These are phyloP conservation scores for Claviceps purpurea DNA, from an alignment of 2,329 filamentous ascomycete species.

Conservation along the genomic window DNA sequence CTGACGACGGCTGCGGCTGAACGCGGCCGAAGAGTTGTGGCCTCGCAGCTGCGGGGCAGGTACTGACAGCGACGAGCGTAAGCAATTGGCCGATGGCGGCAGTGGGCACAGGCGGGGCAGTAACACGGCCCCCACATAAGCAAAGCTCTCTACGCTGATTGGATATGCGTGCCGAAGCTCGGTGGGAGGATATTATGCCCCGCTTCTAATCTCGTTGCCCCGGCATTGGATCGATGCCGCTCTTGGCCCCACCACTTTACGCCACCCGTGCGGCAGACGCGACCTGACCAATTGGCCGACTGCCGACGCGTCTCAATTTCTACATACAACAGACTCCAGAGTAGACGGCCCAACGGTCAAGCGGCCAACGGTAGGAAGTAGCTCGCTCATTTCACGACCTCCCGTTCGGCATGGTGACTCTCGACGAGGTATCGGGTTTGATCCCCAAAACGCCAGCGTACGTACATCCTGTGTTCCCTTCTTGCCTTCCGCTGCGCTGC, in stretches of 20 bases:
- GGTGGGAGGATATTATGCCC: too few species aligned
- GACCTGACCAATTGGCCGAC: not conserved
- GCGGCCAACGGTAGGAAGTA: too few species aligned
- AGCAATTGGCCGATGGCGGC: conserved; percentile 2
- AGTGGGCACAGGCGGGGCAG: not conserved
- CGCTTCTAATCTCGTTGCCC: too few species aligned
- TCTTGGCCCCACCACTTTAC: not conserved
- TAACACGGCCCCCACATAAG: not conserved
- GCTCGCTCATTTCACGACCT: not conserved
- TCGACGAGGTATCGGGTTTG: conserved; percentile 20
- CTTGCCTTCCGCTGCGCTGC: not conserved
- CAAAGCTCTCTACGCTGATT: too few species aligned
- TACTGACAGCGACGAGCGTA: not conserved
- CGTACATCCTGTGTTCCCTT: conserved; percentile 4
- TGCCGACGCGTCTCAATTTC: not conserved
- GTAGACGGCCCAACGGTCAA: too few species aligned
- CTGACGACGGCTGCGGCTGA: not conserved
- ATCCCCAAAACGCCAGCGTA: conserved; percentile 22
- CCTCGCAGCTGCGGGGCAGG: conserved; percentile 3
- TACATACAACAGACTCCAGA: too few species aligned
- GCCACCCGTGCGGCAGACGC: not conserved
- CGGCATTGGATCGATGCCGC: too few species aligned
- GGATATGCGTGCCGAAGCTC: too few species aligned
- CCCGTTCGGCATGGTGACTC: conserved; percentile 18
- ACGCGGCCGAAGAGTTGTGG: conserved; percentile 2